Conservation (phyloP, 148 eudicot genomes). For the Rhododendron griersonianum region DNA sequence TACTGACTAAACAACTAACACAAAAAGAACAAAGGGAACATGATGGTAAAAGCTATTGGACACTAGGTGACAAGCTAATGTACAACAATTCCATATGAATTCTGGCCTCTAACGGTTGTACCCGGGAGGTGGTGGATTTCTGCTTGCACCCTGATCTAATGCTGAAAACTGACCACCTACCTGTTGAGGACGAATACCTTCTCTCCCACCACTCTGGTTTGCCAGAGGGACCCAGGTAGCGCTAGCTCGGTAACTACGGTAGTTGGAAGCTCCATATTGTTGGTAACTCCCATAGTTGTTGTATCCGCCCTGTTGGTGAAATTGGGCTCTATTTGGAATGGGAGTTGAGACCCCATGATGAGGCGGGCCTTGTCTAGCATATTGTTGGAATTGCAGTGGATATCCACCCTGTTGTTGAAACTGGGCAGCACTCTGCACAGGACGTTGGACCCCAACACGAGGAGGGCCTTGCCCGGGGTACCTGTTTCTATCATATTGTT, state of each 20-base stretch:
- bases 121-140: neutral
- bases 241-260: constrained; percentile 35
- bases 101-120: neutral
- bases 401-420: constrained; percentile 16
- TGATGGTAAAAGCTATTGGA: neutral
- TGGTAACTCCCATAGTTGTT: constrained; percentile 23
- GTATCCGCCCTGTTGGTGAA: constrained; percentile 26
- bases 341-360: constrained; percentile 11
- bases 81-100: neutral
- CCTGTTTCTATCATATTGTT: constrained; percentile 22
- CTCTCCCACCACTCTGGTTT: constrained; percentile 33
- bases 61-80: neutral
- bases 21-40: neutral
- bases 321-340: constrained; percentile 16
- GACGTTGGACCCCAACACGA: constrained; percentile 5
- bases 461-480: constrained; percentile 21
- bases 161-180: neutral
- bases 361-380: constrained; percentile 18
- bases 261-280: constrained; percentile 35
- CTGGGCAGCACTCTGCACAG: constrained; percentile 14
- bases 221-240: constrained; percentile 34
- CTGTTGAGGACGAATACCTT: constrained; percentile 2
- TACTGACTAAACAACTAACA: neutral
- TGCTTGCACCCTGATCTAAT: neutral
- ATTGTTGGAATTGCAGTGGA: constrained; percentile 20